A percentile compares a stretch with the other conserved stretches of the same genome.
Conservation (phyloP, 2,329 filamentous ascomycete genomes). For the Colletotrichum sojae region DNA sequence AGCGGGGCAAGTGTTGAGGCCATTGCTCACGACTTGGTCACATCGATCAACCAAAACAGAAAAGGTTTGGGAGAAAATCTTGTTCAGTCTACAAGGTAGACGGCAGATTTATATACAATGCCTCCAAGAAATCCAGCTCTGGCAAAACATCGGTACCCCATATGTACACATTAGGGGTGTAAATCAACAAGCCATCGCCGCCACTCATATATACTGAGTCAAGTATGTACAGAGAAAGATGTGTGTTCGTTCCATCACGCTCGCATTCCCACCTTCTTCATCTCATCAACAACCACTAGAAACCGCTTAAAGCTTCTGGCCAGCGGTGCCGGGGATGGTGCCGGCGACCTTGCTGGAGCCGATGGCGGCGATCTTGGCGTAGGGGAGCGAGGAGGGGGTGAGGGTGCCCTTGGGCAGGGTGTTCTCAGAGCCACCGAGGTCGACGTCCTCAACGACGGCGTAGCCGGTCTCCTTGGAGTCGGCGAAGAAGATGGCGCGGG, state of each 20-base stretch:
- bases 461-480: conserved; percentile 56
- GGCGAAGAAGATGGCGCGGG: conserved; percentile 49
- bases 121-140: conserved; percentile 25
- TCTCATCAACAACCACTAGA: neutral
- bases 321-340: conserved; percentile 53
- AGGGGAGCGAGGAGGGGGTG: conserved; percentile 63
- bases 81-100: conserved; percentile 17
- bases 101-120: conserved; percentile 27
- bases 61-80: neutral
- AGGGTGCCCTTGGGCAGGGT: conserved; percentile 62
- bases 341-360: conserved; percentile 59
- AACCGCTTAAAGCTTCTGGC: conserved; percentile 47
- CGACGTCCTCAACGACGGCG: conserved; percentile 55
- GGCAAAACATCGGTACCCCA: conserved; percentile 12
- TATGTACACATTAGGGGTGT: conserved; percentile 14
- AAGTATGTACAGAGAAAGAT: conserved; percentile 37
- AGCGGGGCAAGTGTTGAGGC: neutral
- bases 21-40: neutral
- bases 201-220: conserved; percentile 22
- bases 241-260: neutral
- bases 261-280: neutral
- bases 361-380: conserved; percentile 55
- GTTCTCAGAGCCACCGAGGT: conserved; percentile 60
- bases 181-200: conserved; percentile 13
- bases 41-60: neutral